Conservation (phyloP, 2,329 filamentous ascomycete species). For the Chaetomiaceae sp. region DNA sequence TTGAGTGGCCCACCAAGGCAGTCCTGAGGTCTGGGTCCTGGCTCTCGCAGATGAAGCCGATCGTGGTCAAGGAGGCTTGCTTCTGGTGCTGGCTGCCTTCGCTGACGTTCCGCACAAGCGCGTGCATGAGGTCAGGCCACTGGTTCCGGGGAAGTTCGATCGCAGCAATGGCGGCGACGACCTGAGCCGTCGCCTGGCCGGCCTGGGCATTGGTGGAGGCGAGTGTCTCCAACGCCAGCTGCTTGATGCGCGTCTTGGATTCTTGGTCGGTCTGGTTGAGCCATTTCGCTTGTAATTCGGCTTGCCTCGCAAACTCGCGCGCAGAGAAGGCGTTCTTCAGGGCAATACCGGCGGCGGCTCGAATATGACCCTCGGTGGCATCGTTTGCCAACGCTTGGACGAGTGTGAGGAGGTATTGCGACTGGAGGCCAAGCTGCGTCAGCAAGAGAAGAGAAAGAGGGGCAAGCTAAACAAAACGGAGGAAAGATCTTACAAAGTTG, state of each 20-base stretch:
- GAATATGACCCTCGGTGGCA: slow-evolving; percentile 72
- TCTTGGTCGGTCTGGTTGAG: slow-evolving; percentile 73
- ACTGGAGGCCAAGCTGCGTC: slow-evolving; percentile 46
- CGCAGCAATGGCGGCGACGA: slow-evolving; percentile 88
- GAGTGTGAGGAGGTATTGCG: slow-evolving; percentile 87
- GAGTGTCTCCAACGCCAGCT: slow-evolving; percentile 83
- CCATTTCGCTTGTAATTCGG: slow-evolving; percentile 93
- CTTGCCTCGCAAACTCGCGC: slow-evolving; percentile 80
- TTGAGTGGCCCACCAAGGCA: slow-evolving; percentile 80
- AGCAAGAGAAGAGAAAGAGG: not conserved
- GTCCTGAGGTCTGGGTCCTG: slow-evolving; percentile 83
- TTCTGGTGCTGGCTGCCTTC: slow-evolving; percentile 83
- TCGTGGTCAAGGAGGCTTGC: slow-evolving; percentile 90
- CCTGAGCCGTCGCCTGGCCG: slow-evolving; percentile 85
- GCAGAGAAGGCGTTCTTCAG: slow-evolving; percentile 98
- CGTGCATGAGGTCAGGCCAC: slow-evolving; percentile 88
- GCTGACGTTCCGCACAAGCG: slow-evolving; percentile 88
- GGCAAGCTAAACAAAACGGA: not conserved
- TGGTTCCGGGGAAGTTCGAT: slow-evolving; percentile 92
- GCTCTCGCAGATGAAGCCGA: slow-evolving; percentile 97
- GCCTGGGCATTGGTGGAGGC: slow-evolving; percentile 74
- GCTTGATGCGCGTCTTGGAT: slow-evolving; percentile 84
- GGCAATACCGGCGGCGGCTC: slow-evolving; percentile 90
- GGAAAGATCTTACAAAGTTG: slow-evolving; percentile 71
- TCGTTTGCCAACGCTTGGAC: slow-evolving; percentile 95